Evolutionary conservation across 2,329 filamentous ascomycete genomes (phyloP), one percentile per base, ranked within the genome.

Genomic region (Epicoccum nigrum): DNA sequence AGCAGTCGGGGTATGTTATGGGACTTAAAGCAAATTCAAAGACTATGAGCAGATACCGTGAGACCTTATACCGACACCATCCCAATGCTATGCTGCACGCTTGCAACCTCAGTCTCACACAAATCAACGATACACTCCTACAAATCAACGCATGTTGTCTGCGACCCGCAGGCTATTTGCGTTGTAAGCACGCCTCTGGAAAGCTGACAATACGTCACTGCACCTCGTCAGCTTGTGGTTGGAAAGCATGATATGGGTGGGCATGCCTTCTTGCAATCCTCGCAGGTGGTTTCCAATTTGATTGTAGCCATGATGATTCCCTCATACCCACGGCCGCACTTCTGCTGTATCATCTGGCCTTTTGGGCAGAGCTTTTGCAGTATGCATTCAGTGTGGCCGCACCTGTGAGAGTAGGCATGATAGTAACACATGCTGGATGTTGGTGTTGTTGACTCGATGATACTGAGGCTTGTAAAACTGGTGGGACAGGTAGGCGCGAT

Each of bases 321-420:
- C 25, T 70, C 65, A 4, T 68, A 56, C 4, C 69, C 68, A 12
- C 63, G 45, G 1, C 60, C 58, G 21, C 69, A 72, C 39, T 62
- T 70, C 42, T 63, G 62, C 51, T 71, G 68, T 9, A 58, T 64
- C 60, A 71, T 66, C 19, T 70, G 67, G 4, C 62, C 68, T 15
- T 61, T 63, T 2, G 59, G 28, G 20, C 69, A 72, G 17, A 68
- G 54, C 38, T 67, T 58, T 27, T 65, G 62, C 45, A 72, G 63
- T 9, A 70, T 50, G 59, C 70, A 77, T 48, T 70, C 65, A 13
- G 74, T 76, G 60, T 79, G 77, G 35, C 76, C 76, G 62, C 77
- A 79, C 12, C 65, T 62, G 65, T 79, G 72, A 3, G 67, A 71
- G 67, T 79, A 77, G 39, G 76, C 77, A 63, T 79, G 77, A 65